Conservation (phyloP, 805 yeast genomes). For the Candida pseudoglaebosa region DNA sequence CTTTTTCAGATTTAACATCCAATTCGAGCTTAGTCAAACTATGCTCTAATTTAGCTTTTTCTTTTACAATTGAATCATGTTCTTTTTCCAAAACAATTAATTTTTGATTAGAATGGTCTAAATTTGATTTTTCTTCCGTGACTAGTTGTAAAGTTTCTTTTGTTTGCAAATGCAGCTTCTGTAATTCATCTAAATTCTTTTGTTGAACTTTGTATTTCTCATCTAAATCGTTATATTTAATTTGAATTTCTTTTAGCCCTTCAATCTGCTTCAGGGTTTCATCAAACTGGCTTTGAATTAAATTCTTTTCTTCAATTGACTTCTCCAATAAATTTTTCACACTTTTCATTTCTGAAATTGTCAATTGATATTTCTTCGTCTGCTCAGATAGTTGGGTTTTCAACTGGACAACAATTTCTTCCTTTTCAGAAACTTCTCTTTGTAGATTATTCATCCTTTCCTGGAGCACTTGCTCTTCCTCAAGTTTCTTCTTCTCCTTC, state of each 20-base stretch:
- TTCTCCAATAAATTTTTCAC: constrained; percentile 2
- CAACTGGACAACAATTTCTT: constrained; percentile 12
- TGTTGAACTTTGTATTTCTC: constrained; percentile 1
- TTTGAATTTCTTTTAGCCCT: background rate
- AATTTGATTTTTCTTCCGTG: background rate
- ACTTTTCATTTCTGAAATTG: background rate
- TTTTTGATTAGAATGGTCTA: background rate
- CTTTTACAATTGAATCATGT: background rate
- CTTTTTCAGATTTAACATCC: background rate
- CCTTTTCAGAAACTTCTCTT: constrained; percentile 6
- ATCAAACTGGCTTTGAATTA: background rate
- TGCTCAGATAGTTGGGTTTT: too few relatives aligned
- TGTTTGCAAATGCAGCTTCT: background rate
- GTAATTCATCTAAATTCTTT: background rate
- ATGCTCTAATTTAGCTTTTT: constrained; percentile 3
- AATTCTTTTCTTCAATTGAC: background rate
- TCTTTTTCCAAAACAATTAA: constrained; percentile 1
- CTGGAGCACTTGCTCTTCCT: background rate
- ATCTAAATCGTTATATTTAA: background rate
- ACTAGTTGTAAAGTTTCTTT: background rate
- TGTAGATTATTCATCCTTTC: background rate
- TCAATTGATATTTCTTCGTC: constrained; percentile 2
- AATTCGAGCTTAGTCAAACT: background rate
- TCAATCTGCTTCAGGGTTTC: background rate
- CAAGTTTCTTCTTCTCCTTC: background rate